Conservation (phyloP, 202 grass and related monocot genomes). For the Bolboschoenoplectus hybrid region DNA sequence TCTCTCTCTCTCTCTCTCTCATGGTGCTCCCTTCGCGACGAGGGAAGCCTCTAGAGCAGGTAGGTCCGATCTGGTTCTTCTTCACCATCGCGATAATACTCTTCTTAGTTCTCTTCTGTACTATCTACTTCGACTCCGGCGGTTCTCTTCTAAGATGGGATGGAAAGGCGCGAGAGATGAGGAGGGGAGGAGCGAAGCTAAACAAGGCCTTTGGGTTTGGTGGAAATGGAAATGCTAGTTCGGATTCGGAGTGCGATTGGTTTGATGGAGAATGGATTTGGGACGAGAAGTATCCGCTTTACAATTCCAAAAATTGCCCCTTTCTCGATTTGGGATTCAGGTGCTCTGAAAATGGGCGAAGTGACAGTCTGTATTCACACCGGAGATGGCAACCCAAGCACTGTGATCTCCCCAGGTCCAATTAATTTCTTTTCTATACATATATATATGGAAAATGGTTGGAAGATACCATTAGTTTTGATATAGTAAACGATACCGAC, state of each 20-base stretch:
- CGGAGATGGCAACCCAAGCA: slow-evolving; percentile 76
- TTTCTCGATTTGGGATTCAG: slow-evolving; percentile 81
- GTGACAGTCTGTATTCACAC: slow-evolving; percentile 65
- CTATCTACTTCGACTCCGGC: slow-evolving; percentile 28
- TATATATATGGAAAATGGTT: too few species aligned
- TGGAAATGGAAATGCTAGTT: not conserved
- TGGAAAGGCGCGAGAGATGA: slow-evolving; percentile 1
- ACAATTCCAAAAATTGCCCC: slow-evolving; percentile 64
- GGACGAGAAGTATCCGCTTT: slow-evolving; percentile 67
- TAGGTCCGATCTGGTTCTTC: slow-evolving; percentile 34
- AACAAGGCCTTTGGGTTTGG: not conserved
- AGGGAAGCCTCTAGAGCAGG: slow-evolving; percentile 15
- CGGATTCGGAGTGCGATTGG: slow-evolving; percentile 57
- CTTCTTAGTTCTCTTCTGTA: slow-evolving; percentile 30
- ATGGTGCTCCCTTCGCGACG: slow-evolving; percentile 30
- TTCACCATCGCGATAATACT: slow-evolving; percentile 9
- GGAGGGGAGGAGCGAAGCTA: not conserved
- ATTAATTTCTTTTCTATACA: not conserved
- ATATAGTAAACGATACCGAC: too few species aligned
- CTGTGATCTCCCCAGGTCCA: slow-evolving; percentile 73
- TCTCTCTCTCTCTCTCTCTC: not conserved
- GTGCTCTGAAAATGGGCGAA: slow-evolving; percentile 80
- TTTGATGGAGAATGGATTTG: slow-evolving; percentile 79
- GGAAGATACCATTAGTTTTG: too few species aligned
- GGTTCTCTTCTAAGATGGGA: slow-evolving; percentile 24